Evolutionary conservation across 768 basidiomycete genomes (phyloP).

Genomic region (Lepiota venenata): DNA sequence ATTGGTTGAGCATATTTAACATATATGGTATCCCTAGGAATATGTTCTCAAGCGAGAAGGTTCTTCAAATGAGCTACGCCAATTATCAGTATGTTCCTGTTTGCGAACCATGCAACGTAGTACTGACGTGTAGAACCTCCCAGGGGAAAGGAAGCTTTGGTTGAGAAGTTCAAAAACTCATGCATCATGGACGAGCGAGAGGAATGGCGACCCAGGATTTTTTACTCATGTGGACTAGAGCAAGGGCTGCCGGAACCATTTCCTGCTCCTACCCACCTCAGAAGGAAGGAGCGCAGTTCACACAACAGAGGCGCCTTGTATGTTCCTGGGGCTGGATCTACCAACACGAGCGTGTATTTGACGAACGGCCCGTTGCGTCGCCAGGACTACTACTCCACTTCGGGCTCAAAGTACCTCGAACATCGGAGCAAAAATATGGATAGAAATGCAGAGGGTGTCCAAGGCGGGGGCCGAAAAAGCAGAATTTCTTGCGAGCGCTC

Average conservation of each 20-base stretch:
- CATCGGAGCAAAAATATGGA: conserved; percentile 4
- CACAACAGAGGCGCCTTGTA: conserved; percentile 73
- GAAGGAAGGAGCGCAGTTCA: conserved; percentile 80
- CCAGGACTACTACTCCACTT: conserved; percentile 11
- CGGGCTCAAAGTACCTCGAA: conserved; percentile 7
- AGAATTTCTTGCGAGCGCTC: not conserved
- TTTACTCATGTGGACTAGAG: conserved; percentile 69
- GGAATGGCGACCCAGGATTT: conserved; percentile 83
- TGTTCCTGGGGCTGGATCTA: conserved; percentile 37
- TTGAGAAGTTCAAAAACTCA: conserved; percentile 92
- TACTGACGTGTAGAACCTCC: not conserved
- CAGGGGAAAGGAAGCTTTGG: conserved; percentile 86
- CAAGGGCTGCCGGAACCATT: conserved; percentile 80
- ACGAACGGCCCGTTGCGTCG: conserved; percentile 14
- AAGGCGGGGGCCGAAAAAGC: not conserved
- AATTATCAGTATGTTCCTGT: conserved; percentile 78
- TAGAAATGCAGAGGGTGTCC: not conserved
- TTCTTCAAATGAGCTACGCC: conserved; percentile 88
- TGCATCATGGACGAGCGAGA: conserved; percentile 85
- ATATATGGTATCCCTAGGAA: conserved; percentile 51
- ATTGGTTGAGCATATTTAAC: not conserved
- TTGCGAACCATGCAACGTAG: not conserved
- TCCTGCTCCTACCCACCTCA: conserved; percentile 76
- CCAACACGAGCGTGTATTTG: conserved; percentile 14
- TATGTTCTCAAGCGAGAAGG: conserved; percentile 89